Evolutionary conservation across 805 yeast species (phyloP), one percentile per base, ranked within the genome.

Genomic region (Pichia deserticola): DNA sequence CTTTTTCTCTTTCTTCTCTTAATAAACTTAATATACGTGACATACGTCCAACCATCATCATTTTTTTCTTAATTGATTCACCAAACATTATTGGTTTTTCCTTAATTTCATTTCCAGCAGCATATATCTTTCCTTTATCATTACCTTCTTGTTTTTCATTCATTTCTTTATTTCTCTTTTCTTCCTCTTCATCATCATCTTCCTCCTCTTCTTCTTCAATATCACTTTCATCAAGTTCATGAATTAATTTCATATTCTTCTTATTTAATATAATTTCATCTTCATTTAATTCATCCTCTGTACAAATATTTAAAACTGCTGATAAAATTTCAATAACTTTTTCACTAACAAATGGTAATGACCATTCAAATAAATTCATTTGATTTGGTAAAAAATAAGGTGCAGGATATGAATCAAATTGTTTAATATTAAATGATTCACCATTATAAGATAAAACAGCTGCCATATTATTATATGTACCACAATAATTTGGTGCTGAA

Each of bases 341-440:
- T 65, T 92, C 97, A 27, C 97, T 97, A 27, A 93, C 97, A 72
- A 93, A 92, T 8, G 98, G 99, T 51, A 92, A 72, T 3, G 97
- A 87, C 98, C 98, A 93, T 10, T 96, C 84, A 67, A 92, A 92
- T 7, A 92, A 96, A 66, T 93, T 97, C 95, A 90, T 89, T 60
- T 90, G 88, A 65, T 90, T 89, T 7, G 98, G 98, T 57, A 93
- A 74, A 88, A 95, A 89, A 69, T 92, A 92, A 0, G 99, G 99
- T 67, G 90, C 97, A 5, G 96, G 95, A 29, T 89, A 81, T 60
- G 84, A 71, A 67, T 89, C 89, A 73, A 93, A 92, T 68, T 92
- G 98, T 50, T 97, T 79, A 50, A 92, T 92, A 67, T 92, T 93
- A 92, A 92, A 85, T 27, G 89, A 93, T 58, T 89, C 84, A 63